Evolutionary conservation across 1,139 yeast genomes (phyloP), one percentile per base, ranked within the genome.

Genomic region (Schwanniomyces etchellsii): DNA sequence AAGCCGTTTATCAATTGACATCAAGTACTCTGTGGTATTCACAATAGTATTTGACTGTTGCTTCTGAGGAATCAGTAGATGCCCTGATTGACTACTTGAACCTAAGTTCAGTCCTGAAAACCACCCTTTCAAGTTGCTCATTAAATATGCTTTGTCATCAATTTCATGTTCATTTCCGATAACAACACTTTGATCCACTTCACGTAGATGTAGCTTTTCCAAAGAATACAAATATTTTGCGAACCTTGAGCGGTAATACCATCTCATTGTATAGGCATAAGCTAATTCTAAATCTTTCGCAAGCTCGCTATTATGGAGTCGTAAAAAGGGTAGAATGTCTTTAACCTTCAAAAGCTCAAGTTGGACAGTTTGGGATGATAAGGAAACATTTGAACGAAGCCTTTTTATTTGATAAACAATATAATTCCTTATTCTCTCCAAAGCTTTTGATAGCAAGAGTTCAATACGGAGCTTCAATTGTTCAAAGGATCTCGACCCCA

Each of bases 161-260:
- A 62, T 66, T 10, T 36, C 42, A 13, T 38, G 42, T n/a, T 41
- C 40, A 20, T 48, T 54, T 1, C 83, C 84, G 27, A 80, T 59
- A 2, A 77, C 62, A 34, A 68, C 67, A 20, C 62, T 62, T 35
- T 59, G 64, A 43, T 77, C 88, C 16, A 77, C 70, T 20, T 59
- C 58, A 34, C 70, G 68, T 14, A 74, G 45, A 32, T 67, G 73
- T 35, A 83, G 55, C 38, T 77, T 77, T 38, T 85, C 84, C 35
- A 91, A 59, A 1, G 95, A 80, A 42, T 81, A 74, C 31, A 81
- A 60, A 54, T 89, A 91, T 43, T 91, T 77, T 15, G 81, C 78
- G 50, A 91, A 89, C 42, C 83, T 74, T 32, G 82, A 71, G 36
- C 70, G 68, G 51, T 91, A 91, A 58, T 91, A 91, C 98, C 98